A percentile compares a stretch with the other conserved stretches of the same genome.
These are phyloP conservation scores for Haberlea rhodopensis DNA, from an alignment of 257 asterid species.

Conservation along the genomic window DNA sequence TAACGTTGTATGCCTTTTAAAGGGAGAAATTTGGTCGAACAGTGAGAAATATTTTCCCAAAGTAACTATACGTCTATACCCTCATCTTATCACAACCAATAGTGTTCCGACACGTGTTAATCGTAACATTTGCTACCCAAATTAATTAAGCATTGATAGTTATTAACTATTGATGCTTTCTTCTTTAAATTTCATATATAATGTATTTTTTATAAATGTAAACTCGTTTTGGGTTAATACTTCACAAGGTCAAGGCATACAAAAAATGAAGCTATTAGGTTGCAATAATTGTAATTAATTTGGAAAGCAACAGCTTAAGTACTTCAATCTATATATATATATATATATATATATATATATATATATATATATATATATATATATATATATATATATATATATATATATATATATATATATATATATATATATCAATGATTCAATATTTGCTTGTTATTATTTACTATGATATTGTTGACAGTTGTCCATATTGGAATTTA, in stretches of 20 bases:
- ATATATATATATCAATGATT: too few species aligned
- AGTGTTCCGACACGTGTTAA: background rate
- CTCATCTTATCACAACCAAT: background rate
- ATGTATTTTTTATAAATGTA: background rate
- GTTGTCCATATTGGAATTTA: too few species aligned
- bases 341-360: too few species aligned
- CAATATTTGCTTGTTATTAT: too few species aligned
- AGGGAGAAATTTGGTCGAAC: background rate
- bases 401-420: too few species aligned
- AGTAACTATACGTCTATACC: too few species aligned
- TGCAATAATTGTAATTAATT: background rate
- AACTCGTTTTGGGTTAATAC: constrained; percentile 21
- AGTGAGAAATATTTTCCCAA: too few species aligned
- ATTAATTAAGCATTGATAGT: background rate
- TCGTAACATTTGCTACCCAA: background rate
- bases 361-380: too few species aligned
- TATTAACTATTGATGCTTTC: background rate
- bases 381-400: too few species aligned
- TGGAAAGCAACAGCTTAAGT: background rate
- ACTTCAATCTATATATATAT: background rate
- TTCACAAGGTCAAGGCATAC: constrained; percentile 1
- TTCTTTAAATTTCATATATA: background rate
- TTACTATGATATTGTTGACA: too few species aligned
- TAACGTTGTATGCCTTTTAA: background rate
- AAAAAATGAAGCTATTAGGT: background rate